Conservation (phyloP, 306 rosid species). For the Trifolium pratense region DNA sequence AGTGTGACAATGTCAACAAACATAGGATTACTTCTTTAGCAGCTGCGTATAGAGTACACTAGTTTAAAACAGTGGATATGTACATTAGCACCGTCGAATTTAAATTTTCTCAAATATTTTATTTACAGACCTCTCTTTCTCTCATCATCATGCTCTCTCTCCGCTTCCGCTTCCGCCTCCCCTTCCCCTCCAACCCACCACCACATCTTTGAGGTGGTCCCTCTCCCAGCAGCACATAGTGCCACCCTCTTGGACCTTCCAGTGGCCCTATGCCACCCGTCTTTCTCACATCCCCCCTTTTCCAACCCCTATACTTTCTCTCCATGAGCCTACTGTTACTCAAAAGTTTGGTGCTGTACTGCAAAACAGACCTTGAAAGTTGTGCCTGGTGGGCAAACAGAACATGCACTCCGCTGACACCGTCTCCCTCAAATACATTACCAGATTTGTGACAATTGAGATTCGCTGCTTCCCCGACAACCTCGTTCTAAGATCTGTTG, state of each 20-base stretch:
- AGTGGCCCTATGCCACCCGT: not conserved
- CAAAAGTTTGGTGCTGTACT: not conserved
- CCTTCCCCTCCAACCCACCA: not conserved
- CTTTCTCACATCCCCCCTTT: not conserved
- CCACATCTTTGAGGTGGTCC: not conserved
- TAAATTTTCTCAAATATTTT: not conserved
- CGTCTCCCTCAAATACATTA: not conserved
- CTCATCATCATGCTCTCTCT: not conserved
- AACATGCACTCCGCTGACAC: not conserved
- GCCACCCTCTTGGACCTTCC: not conserved
- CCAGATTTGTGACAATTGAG: not conserved
- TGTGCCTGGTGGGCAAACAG: not conserved
- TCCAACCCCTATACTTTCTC: not conserved
- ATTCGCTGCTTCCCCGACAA: not conserved
- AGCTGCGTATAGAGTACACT: not conserved
- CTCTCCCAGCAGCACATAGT: not conserved
- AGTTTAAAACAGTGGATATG: not conserved
- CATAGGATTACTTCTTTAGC: conserved; percentile 21
- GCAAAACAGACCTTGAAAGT: not conserved
- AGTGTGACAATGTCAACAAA: conserved; percentile 5
- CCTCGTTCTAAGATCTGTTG: not conserved
- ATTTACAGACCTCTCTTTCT: not conserved
- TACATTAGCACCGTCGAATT: not conserved
- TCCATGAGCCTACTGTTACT: not conserved
- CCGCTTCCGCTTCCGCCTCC: not conserved